phyloP scores from a whole-genome alignment of 2,329 filamentous ascomycete genomes.

The Sporothrix schenckii region DNA sequence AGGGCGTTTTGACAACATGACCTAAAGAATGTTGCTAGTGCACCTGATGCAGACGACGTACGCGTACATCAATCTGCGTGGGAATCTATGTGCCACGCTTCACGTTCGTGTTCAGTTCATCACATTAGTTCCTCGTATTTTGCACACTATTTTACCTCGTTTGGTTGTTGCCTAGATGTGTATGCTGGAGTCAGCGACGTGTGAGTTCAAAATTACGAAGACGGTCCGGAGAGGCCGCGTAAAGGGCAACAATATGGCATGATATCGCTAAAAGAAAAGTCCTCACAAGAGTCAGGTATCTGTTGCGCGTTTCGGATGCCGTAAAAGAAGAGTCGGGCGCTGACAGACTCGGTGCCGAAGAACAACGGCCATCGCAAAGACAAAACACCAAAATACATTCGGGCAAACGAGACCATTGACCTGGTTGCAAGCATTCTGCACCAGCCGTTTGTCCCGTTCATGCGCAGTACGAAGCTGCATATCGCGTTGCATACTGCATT shows the following conservation, averaged over 20 bases:
- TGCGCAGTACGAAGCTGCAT: not conserved
- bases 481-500: not conserved
- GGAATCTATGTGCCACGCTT: not conserved
- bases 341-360: not conserved
- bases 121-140: not conserved
- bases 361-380: not conserved
- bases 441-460: not conserved
- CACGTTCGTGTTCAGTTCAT: too few species aligned
- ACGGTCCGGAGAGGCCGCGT: not conserved
- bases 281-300: too few species aligned
- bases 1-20: not conserved
- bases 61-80: not conserved
- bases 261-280: not conserved
- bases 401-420: not conserved
- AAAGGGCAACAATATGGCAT: not conserved
- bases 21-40: not conserved
- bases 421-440: not conserved
- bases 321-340: too few species aligned
- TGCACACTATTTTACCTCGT: not conserved
- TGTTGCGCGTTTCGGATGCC: too few species aligned
- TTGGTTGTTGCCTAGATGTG: conserved; percentile 8
- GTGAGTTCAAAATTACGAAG: not conserved
- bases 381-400: not conserved
- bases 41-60: conserved; percentile 1
- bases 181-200: not conserved